Conservation (phyloP, 2,329 filamentous ascomycete genomes). For the Colletotrichum sp. region DNA sequence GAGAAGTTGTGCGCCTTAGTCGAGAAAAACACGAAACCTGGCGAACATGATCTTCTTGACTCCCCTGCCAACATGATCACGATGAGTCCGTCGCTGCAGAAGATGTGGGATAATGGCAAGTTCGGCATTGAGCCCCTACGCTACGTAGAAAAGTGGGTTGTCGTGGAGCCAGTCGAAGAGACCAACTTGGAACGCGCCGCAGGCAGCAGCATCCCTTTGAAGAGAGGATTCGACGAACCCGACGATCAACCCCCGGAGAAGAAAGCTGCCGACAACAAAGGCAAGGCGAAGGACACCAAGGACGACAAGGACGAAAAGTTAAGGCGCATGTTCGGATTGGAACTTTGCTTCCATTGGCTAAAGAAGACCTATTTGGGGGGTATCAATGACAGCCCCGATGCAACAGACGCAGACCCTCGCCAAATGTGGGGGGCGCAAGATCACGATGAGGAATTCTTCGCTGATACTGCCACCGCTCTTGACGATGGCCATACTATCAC, state of each 20-base stretch:
- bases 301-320: background rate
- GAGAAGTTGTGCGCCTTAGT: background rate
- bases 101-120: background rate
- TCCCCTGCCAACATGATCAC: background rate
- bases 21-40: background rate
- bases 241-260: too few relatives aligned
- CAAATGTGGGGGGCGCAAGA: background rate
- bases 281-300: background rate
- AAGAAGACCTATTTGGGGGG: background rate
- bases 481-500: background rate
- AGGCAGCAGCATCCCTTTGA: background rate
- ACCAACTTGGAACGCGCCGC: background rate
- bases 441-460: background rate
- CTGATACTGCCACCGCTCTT: background rate
- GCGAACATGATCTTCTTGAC: background rate
- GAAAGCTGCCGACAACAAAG: too few relatives aligned
- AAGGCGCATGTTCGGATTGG: background rate
- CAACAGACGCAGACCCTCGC: background rate
- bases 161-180: background rate
- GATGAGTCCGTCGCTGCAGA: background rate
- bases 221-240: too few relatives aligned
- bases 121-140: background rate
- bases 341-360: background rate
- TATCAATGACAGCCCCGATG: background rate
- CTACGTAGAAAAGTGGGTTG: background rate